Base-by-base conservation (phyloP, 257 asterid genomes). In the Fraxinus quadrangulata region DNA sequence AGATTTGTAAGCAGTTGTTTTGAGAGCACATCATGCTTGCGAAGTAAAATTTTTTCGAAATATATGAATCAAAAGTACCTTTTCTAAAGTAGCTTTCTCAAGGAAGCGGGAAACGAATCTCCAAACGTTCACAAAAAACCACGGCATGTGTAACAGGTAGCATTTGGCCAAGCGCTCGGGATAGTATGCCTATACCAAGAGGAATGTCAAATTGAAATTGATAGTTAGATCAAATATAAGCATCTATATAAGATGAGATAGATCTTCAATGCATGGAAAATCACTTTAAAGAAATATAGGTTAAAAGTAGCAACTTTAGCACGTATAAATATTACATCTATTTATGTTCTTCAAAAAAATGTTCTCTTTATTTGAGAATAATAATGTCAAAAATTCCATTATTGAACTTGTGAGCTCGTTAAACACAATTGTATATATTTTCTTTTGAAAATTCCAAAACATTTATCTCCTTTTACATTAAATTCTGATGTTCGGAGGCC, bases 111-210 rank as follows among this genome's bases (percentile, higher is more conserved):
- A 90, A 80, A 93, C 75, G 19, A 90, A 42, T 85, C 73, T 89
- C 98, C 98, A 91, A 21, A 90, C 81, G 14, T 88, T 78, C 67
- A 87, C 96, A 75, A 93, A 91, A 83, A 93, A 91, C 14, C 86
- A 86, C 1, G 96, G 96, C 97, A 93, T 90, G 83, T 91, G 75
- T 54, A 90, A 65, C 8, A 91, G 67, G 86, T 89, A 93, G 17
- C 80, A 82, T 88, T 87, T 79, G 75, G 90, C 89, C 68, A 91
- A 83, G 67, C 98, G 91, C 81, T 91, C 96, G 0, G 98, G 96
- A 81, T 93, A 93, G 69, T 91, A 93, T 26, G 90, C 86, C 98
- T 90, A 75, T 8, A 19, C 42, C 8, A 13, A 47, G 59, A 70
- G 33, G 68, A 72, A 40, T 30, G 39, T 37, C 49, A 19, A 74